A percentile compares a stretch with the other conserved stretches of the same genome.
These are phyloP conservation scores for Coemansia sp. DNA, from an alignment of 192 early-diverging fungal genomes.

Conservation along the genomic window DNA sequence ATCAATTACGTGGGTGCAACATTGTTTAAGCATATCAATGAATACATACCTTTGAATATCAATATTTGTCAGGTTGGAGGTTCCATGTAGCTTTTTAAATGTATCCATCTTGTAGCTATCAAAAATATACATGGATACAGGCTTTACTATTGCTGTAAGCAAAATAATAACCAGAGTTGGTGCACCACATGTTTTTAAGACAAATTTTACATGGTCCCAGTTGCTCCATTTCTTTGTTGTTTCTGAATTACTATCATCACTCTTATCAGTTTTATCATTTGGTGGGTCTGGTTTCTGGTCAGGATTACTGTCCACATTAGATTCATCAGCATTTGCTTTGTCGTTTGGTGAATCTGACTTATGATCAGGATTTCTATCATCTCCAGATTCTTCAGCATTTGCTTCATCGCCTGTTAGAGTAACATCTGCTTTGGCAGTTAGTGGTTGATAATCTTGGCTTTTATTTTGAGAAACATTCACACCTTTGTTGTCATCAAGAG, in stretches of 20 bases:
- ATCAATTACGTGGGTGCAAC: no score
- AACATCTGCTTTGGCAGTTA: background rate
- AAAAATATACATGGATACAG: constrained; percentile 8
- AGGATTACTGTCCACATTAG: no score
- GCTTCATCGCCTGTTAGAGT: background rate
- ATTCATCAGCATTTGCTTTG: background rate
- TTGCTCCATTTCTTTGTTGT: background rate
- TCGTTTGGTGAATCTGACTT: background rate
- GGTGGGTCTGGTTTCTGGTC: no score
- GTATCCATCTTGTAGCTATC: constrained; percentile 11
- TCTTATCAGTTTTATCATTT: no score
- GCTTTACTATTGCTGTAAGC: constrained; percentile 13
- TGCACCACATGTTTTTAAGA: constrained; percentile 12
- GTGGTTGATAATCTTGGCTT: constrained; percentile 3
- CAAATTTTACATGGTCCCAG: background rate
- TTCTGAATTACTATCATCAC: background rate
- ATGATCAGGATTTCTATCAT: background rate
- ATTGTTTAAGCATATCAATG: no score
- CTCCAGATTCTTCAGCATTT: background rate
- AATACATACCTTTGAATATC: constrained; percentile 2
- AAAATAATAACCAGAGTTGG: constrained; percentile 7
- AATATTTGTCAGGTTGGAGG: background rate
- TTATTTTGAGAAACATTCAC: background rate
- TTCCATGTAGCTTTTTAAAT: background rate
- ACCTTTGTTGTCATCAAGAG: constrained; percentile 62